Base-by-base conservation (phyloP, 2,329 filamentous ascomycete species). In the Fusarium robinianum region DNA sequence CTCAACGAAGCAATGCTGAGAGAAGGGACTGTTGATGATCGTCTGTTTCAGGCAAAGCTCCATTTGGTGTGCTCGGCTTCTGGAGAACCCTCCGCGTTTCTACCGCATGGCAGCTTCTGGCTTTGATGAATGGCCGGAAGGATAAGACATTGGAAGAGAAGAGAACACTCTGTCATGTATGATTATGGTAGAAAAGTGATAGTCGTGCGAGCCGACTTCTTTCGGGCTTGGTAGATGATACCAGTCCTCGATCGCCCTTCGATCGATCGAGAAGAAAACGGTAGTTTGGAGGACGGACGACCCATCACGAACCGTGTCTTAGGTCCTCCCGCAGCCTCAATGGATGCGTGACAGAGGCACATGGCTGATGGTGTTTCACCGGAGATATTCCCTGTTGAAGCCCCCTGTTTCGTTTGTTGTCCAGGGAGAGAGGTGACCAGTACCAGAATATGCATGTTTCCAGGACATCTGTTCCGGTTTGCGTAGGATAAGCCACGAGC, bases 1-100 rank as follows among this genome's bases (percentile, higher is more conserved):
- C n/a, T n/a, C n/a, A n/a, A 31, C 27, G 19, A 38, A 23, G 30
- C 27, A 55, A 36, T 22, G 25, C 29, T 42, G 24, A 39, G 38
- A 24, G 40, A 39, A 19, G 32, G 40, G 15, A n/a, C 19, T 14
- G 21, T 29, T 37, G 12, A n/a, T 16, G 12, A 21, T n/a, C 21
- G 42, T 29, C 31, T 49, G 51, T 55, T 55, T 55, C 47, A 46
- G 53, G 37, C 11, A 18, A 6, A 39, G 33, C 30, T 19, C 16
- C 32, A 21, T 21, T 32, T 18, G 12, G 24, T n/a, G 18, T 29
- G 36, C 30, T n/a, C 24, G 21, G 42, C 23, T 33, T 16, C 30
- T 24, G 25, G 32, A 31, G 34, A n/a, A 10, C 22, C 25, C 16
- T 29, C 27, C 15, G 27, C 27, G 27, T 10, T 9, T 4, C 27